A percentile compares a stretch with the other conserved stretches of the same genome.
Conservation (phyloP, 139 green algal species). For the Micractinium conductrix region DNA sequence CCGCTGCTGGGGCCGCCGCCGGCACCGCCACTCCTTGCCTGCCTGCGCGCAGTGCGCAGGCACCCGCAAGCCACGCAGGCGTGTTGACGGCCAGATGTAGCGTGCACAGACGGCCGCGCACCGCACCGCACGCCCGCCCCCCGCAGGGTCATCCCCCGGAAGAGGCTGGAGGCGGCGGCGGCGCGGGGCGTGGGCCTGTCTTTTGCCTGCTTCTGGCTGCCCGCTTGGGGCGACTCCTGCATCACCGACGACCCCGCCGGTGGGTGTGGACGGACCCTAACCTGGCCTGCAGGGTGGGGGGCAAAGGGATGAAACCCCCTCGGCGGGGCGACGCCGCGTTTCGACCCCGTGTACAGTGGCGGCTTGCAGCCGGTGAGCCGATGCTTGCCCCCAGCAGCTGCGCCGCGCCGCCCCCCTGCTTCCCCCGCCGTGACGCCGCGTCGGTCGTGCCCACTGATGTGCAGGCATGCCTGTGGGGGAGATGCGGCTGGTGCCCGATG, state of each 20-base stretch:
- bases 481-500: slow-evolving; percentile 47
- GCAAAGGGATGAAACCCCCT: too few relatives aligned
- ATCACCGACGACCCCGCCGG: slow-evolving; percentile 25
- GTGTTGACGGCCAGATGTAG: too few relatives aligned
- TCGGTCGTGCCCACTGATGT: too few relatives aligned
- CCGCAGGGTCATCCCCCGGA: slow-evolving; percentile 17
- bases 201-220: slow-evolving; percentile 52
- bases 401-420: too few relatives aligned
- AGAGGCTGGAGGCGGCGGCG: background rate
- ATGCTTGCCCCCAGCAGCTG: too few relatives aligned
- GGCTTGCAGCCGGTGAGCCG: too few relatives aligned
- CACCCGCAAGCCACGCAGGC: too few relatives aligned
- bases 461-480: slow-evolving; percentile 49
- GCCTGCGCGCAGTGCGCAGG: background rate
- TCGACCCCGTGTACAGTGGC: too few relatives aligned
- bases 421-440: too few relatives aligned
- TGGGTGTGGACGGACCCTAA: too few relatives aligned
- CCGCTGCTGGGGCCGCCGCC: background rate
- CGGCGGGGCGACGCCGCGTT: too few relatives aligned
- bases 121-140: background rate
- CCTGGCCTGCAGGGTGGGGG: too few relatives aligned
- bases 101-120: background rate
- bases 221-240: slow-evolving; percentile 28
- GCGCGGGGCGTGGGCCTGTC: slow-evolving; percentile 36
- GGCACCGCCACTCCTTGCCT: background rate